These are phyloP conservation scores for Penicilliopsis zonata DNA, from an alignment of 495 filamentous ascomycete genomes.

Conservation along the genomic window DNA sequence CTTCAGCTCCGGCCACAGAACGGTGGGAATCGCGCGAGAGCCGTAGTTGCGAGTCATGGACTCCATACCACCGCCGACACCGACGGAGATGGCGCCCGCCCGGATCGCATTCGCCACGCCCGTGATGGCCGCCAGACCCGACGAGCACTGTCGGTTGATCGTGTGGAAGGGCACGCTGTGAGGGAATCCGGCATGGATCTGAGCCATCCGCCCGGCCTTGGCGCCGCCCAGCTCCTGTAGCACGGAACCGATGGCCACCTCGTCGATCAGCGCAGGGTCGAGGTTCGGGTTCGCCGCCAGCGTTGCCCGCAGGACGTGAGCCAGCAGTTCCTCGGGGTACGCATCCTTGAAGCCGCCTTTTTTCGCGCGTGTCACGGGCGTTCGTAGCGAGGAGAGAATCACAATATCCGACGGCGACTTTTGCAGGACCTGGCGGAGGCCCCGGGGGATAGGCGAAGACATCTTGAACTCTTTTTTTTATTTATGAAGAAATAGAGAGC, in stretches of 20 bases:
- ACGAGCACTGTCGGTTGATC: constrained; percentile 77
- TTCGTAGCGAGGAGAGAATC: constrained; percentile 79
- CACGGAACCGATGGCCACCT: constrained; percentile 77
- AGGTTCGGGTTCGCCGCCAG: constrained; percentile 65
- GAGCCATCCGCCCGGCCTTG: constrained; percentile 86
- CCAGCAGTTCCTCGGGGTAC: constrained; percentile 81
- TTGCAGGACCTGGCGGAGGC: constrained; percentile 63
- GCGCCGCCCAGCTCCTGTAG: constrained; percentile 81
- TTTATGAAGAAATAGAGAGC: not conserved
- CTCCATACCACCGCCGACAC: constrained; percentile 85
- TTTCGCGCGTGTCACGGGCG: constrained; percentile 68
- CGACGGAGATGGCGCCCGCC: constrained; percentile 59
- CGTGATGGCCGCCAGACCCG: constrained; percentile 63
- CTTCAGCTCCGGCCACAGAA: constrained; percentile 63
- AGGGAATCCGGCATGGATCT: constrained; percentile 72
- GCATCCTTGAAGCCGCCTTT: constrained; percentile 79
- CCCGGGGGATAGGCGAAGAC: constrained; percentile 47
- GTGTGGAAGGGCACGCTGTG: constrained; percentile 65
- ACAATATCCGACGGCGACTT: constrained; percentile 76
- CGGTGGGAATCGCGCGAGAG: constrained; percentile 64
- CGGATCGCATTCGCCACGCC: constrained; percentile 58
- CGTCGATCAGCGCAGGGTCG: constrained; percentile 58
- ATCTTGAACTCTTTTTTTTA: constrained; percentile 14
- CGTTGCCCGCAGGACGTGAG: constrained; percentile 71
- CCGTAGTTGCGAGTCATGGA: constrained; percentile 90